Conservation (phyloP, 2,329 filamentous ascomycete genomes). For the Ophiostoma quercus region DNA sequence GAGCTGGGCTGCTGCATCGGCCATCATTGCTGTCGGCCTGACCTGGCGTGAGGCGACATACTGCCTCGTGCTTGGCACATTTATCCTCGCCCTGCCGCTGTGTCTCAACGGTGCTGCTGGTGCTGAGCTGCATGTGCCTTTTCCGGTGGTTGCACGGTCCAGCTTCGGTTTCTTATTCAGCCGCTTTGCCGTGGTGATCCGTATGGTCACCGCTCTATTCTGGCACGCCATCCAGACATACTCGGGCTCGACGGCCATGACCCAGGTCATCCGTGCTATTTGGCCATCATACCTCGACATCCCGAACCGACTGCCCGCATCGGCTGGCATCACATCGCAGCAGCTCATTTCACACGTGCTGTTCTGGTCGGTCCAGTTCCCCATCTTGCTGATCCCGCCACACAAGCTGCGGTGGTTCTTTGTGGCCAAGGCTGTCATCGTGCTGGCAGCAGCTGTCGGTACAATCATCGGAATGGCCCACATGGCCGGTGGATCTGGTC, state of each 20-base stretch:
- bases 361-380: slow-evolving; percentile 47
- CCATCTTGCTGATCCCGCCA: slow-evolving; percentile 47
- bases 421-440: slow-evolving; percentile 35
- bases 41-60: slow-evolving; percentile 45
- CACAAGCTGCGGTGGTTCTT: slow-evolving; percentile 46
- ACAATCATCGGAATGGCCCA: slow-evolving; percentile 29
- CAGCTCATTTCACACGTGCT: slow-evolving; percentile 49
- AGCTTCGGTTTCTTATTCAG: slow-evolving; percentile 35
- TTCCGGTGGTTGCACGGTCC: slow-evolving; percentile 34
- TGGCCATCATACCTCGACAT: slow-evolving; percentile 36
- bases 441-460: slow-evolving; percentile 8
- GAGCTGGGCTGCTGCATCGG: slow-evolving; percentile 41
- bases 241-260: slow-evolving; percentile 34
- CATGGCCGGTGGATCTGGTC: slow-evolving; percentile 29
- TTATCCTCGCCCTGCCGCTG: slow-evolving; percentile 51
- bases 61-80: slow-evolving; percentile 50
- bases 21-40: slow-evolving; percentile 32
- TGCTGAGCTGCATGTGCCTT: slow-evolving; percentile 42
- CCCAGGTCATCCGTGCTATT: slow-evolving; percentile 35
- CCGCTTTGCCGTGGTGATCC: slow-evolving; percentile 32
- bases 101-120: slow-evolving; percentile 44
- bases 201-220: slow-evolving; percentile 34
- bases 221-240: slow-evolving; percentile 36
- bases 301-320: slow-evolving; percentile 34
- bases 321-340: slow-evolving; percentile 45